Evolutionary conservation across 2,329 filamentous ascomycete species (phyloP), one percentile per base, ranked within the genome.

Genomic region (Cladobotryum protrusum): DNA sequence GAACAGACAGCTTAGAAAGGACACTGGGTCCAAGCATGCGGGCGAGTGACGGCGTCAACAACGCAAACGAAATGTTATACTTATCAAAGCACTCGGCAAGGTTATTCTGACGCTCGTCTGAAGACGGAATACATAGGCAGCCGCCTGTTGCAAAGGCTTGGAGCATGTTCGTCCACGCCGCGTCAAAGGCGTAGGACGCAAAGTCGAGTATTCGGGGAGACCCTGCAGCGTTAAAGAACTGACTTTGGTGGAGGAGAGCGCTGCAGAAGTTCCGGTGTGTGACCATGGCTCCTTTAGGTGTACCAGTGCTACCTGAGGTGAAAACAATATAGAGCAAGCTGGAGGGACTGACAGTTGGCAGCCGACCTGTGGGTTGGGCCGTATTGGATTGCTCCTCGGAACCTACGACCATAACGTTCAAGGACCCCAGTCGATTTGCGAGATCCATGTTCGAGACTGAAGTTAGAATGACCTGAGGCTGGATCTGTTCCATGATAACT

Each of bases 231-330:
- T n/a, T 12, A 11, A 39, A 43, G 17, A 13, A 35, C 35, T 29
- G 6, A 2, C 11, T 6, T 29, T 29, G 34, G 32, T n/a, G 6
- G 37, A 46, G n/a, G 42, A 41, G 17, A 33, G 36, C n/a, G 34
- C 20, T n/a, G 6, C 24, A 5, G 24, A 29, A 29, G 24, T 29
- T 29, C 6, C 15, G 19, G 19, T 49, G 47, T 7, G 52, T 41
- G 35, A 62, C 51, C 19, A 75, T 65, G 19, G 75, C 70, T 39
- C 73, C 74, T 60, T 77, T 77, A 9, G 73, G 74, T 35, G 64
- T 62, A 9, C 74, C 74, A 1, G 74, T 77, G 18, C 72, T 76
- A n/a, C 74, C 74, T 14, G 74, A 76, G 24, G 74, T 77, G 56
- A 76, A 77, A 61, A 77, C 74, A 56, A 76, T 72, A 32, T 61